Base-by-base conservation (phyloP, 768 basidiomycete genomes). In the Porpolomopsis calyptriformis region DNA sequence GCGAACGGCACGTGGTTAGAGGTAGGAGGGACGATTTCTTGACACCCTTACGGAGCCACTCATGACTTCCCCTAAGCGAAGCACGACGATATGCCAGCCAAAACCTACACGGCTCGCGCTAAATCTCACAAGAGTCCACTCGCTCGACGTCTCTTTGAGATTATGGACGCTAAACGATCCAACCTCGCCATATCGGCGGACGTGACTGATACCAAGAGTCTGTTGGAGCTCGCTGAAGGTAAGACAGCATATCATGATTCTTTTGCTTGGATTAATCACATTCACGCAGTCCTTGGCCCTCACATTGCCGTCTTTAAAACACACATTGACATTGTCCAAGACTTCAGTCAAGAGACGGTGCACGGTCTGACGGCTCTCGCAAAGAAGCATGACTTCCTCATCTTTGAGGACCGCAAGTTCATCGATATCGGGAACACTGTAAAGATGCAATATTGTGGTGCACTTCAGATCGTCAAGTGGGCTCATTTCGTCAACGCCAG, bases 391-490 rank as follows among this genome's bases (percentile, higher is more conserved):
- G 89, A 96, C 57, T 99, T 98, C 67, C 63, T 94, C 43, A 92
- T 97, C 55, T 99, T 98, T 55, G 96, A 98, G 67, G 96, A 99
- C 68, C 74, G 96, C 53, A 99, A 99, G 64, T 99, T 99, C 57
- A 94, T 96, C 3, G 96, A 99, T 63, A 98, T 99, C 51, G 56
- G 75, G 36, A 97, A 97, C 65, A 98, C 96, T 6, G 96, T 98
- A 48, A 78, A 82, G 6, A 69, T 97, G 19, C 96, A 99, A 61
- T 99, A 99, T 66, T 77, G 82, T 33, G 96, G 96, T 16, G 74
- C 92, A 11, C 85, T 97, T 69, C 86, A 82, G 57, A 98, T 98
- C 58, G 84, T 94, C 25, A 80, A 74, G 40, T 99, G 96, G 96
- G 77, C 96, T 9, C 90, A 99, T 57, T 79, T 99, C 57, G 97